phyloP scores from a whole-genome alignment of 805 yeast genomes.

The Wilhelminamyces savonicus region DNA sequence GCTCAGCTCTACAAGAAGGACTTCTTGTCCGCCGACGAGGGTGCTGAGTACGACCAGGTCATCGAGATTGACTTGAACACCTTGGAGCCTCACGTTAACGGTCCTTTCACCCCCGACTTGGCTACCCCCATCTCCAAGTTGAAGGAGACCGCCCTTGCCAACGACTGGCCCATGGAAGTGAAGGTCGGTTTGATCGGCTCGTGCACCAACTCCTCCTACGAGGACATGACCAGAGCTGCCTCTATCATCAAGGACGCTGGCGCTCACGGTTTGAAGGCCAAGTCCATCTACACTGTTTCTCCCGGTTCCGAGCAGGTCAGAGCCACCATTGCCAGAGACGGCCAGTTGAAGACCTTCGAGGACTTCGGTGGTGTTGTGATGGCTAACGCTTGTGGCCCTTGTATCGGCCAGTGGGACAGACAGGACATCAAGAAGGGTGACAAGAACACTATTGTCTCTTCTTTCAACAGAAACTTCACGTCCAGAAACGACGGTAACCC shows the following conservation, averaged over 20 bases:
- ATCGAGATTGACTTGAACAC: constrained; percentile 84
- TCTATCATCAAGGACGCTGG: constrained; percentile 90
- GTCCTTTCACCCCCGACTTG: constrained; percentile 98
- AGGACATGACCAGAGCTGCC: constrained; percentile 96
- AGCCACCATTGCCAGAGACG: constrained; percentile 97
- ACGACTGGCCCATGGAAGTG: constrained; percentile 90
- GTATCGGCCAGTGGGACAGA: constrained; percentile 99
- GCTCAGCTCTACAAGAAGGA: constrained; percentile 62
- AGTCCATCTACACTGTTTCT: constrained; percentile 86
- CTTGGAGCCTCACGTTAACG: constrained; percentile 93
- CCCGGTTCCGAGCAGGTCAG: constrained; percentile 99
- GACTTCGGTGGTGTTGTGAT: constrained; percentile 91
- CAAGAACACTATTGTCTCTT: constrained; percentile 93
- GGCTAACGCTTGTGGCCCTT: constrained; percentile 99
- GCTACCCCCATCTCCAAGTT: constrained; percentile 90
- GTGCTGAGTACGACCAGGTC: constrained; percentile 89
- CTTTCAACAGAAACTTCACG: constrained; percentile 97
- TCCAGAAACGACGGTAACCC: constrained; percentile 98
- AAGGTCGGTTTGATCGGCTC: constrained; percentile 96
- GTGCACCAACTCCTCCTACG: constrained; percentile 97
- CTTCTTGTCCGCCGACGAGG: constrained; percentile 79
- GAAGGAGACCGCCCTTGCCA: constrained; percentile 73
- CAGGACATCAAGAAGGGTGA: constrained; percentile 87
- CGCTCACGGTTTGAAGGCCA: constrained; percentile 83
- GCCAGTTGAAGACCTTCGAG: constrained; percentile 80